Evolutionary conservation across 2,329 filamentous ascomycete species (phyloP).

Genomic region (Ophiostoma populinum): DNA sequence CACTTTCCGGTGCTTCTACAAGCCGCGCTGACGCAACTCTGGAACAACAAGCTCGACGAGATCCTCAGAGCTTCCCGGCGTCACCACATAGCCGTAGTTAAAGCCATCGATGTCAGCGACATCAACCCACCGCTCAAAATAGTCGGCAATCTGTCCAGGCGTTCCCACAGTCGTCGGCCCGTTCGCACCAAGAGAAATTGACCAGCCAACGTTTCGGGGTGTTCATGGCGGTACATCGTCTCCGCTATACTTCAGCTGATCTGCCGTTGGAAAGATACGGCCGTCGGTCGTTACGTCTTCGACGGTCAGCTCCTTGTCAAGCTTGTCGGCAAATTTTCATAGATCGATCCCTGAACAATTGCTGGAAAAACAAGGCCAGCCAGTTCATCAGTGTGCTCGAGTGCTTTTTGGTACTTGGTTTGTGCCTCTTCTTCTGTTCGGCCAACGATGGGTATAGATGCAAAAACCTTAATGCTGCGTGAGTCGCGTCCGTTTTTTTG

Average conservation of each 20-base stretch:
- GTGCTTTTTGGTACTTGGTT: neutral
- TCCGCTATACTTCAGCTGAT: neutral
- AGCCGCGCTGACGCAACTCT: neutral
- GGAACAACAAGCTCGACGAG: neutral
- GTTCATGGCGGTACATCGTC: neutral
- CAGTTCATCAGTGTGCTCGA: neutral
- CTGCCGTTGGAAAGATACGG: neutral
- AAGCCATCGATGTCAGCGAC: no score
- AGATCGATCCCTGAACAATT: neutral
- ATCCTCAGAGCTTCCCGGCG: no score
- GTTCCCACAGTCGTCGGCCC: neutral
- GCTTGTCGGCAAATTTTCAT: no score
- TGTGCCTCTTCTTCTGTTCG: neutral
- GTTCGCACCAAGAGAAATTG: neutral
- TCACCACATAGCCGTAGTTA: no score
- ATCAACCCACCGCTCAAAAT: no score
- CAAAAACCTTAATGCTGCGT: no score
- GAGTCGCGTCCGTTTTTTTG: no score
- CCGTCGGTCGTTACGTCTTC: no score
- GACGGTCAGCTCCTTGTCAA: no score
- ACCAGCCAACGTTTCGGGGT: neutral
- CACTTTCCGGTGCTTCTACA: no score
- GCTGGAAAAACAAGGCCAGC: neutral
- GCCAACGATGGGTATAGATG: neutral
- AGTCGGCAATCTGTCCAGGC: no score